Evolutionary conservation across 1,284 basidiomycete species (phyloP), one percentile per base, ranked within the genome.

Genomic region (Crucibulum cyathiforme): DNA sequence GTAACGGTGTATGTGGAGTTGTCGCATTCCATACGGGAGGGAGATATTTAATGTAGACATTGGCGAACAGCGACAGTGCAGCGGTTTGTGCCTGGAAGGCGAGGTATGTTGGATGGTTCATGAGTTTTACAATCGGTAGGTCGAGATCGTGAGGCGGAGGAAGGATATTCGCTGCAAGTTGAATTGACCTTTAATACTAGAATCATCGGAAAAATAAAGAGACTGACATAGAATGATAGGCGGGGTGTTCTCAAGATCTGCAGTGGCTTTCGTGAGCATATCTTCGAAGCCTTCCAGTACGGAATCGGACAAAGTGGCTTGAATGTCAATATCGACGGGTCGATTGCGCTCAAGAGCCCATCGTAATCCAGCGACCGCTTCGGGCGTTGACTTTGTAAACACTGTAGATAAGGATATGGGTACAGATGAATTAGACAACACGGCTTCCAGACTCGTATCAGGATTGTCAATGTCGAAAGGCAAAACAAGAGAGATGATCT

Each of bases 61-160:
- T 85, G 15, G 90, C 85, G 67, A 90, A 86, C 54, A 96, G 84
- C 6, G 93, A 95, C 39, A 96, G 81, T 2, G 90, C 82, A 2
- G 93, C 89, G 15, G 88, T 83, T 58, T 90, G 90, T 5, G 87
- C 82, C 68, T 94, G 89, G 76, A 93, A 94, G 37, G 85, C 81
- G 35, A 85, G 80, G 73, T 95, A 96, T 7, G 81, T 82, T 2
- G 88, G 85, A 63, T 93, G 89, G 52, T 86, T 88, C 78, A 93
- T 87, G 70, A 94, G 79, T 69, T 92, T 89, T 35, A 93, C 90
- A 56, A 91, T 88, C 0, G 90, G 88, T 34, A 91, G 77, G 48
- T 85, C 77, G 48, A 90, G 78, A 64, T 89, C 87, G 64, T 94
- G 85, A 1, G 93, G 90, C n/a, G 94, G 94, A 24, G 93, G 94